phyloP scores from a whole-genome alignment of 2,329 filamentous ascomycete species.

The Neofusicoccum sp. region DNA sequence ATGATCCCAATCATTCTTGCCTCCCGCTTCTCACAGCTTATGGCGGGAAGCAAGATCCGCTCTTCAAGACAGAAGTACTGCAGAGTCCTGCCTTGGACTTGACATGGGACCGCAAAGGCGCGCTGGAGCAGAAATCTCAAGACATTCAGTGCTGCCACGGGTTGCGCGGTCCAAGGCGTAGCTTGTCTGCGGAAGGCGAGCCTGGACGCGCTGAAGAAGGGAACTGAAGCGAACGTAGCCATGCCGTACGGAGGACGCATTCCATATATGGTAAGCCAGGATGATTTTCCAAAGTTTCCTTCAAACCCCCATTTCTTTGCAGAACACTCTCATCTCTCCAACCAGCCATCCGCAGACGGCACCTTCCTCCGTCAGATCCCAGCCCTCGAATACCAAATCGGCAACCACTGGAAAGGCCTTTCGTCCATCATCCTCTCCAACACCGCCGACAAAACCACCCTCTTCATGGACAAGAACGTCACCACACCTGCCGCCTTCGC shows the following conservation, averaged over 20 bases:
- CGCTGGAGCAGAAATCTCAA: neutral
- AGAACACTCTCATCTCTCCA: neutral
- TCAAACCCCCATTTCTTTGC: no score
- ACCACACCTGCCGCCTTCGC: neutral
- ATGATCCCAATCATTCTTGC: neutral
- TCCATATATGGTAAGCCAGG: no score
- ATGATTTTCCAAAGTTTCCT: no score
- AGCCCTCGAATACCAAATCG: neutral
- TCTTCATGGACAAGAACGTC: neutral
- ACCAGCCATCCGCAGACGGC: neutral
- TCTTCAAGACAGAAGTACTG: constrained; percentile 39
- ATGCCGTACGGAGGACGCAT: no score
- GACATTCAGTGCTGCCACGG: neutral
- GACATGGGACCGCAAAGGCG: neutral
- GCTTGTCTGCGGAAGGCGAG: neutral
- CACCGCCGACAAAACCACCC: neutral
- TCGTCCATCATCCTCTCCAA: neutral
- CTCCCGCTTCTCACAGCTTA: constrained; percentile 32
- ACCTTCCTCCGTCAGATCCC: neutral
- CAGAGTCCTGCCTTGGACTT: neutral
- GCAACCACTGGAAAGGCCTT: neutral
- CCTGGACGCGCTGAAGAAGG: neutral
- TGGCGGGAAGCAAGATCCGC: constrained; percentile 34
- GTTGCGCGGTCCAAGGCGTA: neutral
- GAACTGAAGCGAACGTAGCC: neutral